Percentiles rank a stretch among this genome's conserved stretches.
These are phyloP conservation scores for Trichoderma semiorbis DNA, from an alignment of 2,329 filamentous ascomycete genomes.

Conservation along the genomic window DNA sequence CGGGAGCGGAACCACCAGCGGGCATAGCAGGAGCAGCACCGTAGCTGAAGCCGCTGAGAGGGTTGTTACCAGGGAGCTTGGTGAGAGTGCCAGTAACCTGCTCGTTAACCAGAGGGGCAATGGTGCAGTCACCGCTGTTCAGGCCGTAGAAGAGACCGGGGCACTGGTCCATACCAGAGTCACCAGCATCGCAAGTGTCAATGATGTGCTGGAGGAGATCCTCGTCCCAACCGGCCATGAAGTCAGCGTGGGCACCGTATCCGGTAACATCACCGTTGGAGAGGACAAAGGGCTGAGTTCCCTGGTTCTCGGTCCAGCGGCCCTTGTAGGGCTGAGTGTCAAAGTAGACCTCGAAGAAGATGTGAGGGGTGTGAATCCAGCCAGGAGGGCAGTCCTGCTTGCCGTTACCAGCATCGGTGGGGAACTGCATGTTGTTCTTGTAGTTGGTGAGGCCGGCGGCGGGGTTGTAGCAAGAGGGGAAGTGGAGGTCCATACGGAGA, in stretches of 20 bases:
- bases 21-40: slow-evolving; percentile 27
- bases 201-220: slow-evolving; percentile 63
- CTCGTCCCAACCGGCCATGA: slow-evolving; percentile 70
- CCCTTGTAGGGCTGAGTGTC: slow-evolving; percentile 51
- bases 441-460: slow-evolving; percentile 56
- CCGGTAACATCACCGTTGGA: slow-evolving; percentile 68
- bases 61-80: slow-evolving; percentile 54
- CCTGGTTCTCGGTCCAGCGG: slow-evolving; percentile 53
- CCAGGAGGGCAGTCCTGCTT: slow-evolving; percentile 54
- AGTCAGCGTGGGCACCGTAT: slow-evolving; percentile 68
- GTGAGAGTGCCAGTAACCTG: slow-evolving; percentile 41
- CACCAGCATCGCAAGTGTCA: slow-evolving; percentile 60
- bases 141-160: slow-evolving; percentile 52
- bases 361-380: slow-evolving; percentile 52
- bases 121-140: slow-evolving; percentile 51
- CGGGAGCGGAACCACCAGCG: background rate
- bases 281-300: slow-evolving; percentile 62
- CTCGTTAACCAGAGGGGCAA: slow-evolving; percentile 46
- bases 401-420: slow-evolving; percentile 44
- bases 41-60: slow-evolving; percentile 49
- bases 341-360: slow-evolving; percentile 61
- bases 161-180: slow-evolving; percentile 60
- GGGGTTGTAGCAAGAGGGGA: slow-evolving; percentile 72
- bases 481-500: slow-evolving; percentile 64
- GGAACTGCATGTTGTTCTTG: slow-evolving; percentile 63